phyloP scores from a whole-genome alignment of 2,329 filamentous ascomycete genomes.

The Ilyonectria robusta region DNA sequence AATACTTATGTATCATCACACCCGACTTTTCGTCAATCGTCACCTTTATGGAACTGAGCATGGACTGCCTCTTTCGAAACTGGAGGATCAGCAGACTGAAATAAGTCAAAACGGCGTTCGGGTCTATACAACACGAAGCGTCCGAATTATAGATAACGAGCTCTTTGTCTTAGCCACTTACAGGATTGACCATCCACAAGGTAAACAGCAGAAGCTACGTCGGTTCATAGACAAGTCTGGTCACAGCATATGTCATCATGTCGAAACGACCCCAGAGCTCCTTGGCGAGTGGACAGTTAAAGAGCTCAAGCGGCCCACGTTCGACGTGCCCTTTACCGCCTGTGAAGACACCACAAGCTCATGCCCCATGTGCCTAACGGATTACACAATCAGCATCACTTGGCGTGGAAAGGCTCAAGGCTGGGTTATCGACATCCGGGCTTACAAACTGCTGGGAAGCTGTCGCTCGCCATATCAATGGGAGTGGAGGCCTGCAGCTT shows the following conservation, averaged over 20 bases:
- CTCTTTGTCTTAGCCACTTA: not conserved
- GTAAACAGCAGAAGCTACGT: too few species aligned
- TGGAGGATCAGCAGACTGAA: not conserved
- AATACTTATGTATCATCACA: not conserved
- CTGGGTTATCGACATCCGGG: slow-evolving; percentile 5
- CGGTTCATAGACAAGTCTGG: too few species aligned
- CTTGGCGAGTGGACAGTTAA: not conserved
- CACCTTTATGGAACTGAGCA: slow-evolving; percentile 23
- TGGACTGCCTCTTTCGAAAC: slow-evolving; percentile 7
- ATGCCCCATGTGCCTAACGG: slow-evolving; percentile 24
- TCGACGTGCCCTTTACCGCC: not conserved
- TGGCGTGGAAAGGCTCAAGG: not conserved
- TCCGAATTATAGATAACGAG: slow-evolving; percentile 20
- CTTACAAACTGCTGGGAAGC: slow-evolving; percentile 6
- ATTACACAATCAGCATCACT: slow-evolving; percentile 20
- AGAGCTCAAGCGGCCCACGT: not conserved
- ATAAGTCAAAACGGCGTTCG: too few species aligned
- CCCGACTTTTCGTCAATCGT: slow-evolving; percentile 25
- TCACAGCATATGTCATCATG: too few species aligned
- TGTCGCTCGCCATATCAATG: slow-evolving; percentile 27
- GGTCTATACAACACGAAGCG: not conserved
- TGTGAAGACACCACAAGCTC: slow-evolving; percentile 14
- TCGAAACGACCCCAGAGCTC: too few species aligned
- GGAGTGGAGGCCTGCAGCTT: slow-evolving; percentile 4
- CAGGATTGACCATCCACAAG: too few species aligned